These are phyloP conservation scores for Chrysanthemum lavandulifolium DNA, from an alignment of 129 eudicot species.

Conservation along the genomic window DNA sequence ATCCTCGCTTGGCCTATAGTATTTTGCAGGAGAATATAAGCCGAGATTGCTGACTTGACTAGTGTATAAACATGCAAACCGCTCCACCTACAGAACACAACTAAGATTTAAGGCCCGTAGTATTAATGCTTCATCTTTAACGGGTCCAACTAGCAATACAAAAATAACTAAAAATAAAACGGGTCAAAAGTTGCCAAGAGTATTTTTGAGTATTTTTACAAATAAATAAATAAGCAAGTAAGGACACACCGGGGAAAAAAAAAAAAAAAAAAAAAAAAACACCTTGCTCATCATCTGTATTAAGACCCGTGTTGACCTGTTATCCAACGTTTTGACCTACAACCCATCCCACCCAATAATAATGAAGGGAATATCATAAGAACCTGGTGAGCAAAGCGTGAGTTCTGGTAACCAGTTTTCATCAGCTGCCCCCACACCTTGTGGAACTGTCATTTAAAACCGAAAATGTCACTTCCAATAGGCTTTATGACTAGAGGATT, in stretches of 20 bases:
- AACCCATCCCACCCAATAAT: neutral
- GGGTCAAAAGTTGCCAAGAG: neutral
- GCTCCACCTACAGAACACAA: constrained; percentile 66
- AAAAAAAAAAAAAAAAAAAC: too few species aligned
- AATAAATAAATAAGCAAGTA: too few species aligned
- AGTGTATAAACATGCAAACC: constrained; percentile 91
- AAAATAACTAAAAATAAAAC: neutral
- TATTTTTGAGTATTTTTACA: neutral
- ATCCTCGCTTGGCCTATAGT: constrained; percentile 93
- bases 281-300: too few species aligned
- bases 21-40: constrained; percentile 84
- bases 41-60: constrained; percentile 81
- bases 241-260: too few species aligned
- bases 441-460: constrained; percentile 61
- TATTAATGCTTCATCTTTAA: neutral
- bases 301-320: too few species aligned
- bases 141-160: neutral
- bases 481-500: neutral
- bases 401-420: constrained; percentile 97
- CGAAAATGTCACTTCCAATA: constrained; percentile 1
- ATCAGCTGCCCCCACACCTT: constrained; percentile 95
- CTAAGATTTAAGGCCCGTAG: neutral
- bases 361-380: neutral
- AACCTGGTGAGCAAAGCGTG: constrained; percentile 98
- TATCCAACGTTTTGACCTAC: too few species aligned